Evolutionary conservation across 2,329 filamentous ascomycete genomes (phyloP).

Genomic region (Phaeosphaeriaceae sp.): DNA sequence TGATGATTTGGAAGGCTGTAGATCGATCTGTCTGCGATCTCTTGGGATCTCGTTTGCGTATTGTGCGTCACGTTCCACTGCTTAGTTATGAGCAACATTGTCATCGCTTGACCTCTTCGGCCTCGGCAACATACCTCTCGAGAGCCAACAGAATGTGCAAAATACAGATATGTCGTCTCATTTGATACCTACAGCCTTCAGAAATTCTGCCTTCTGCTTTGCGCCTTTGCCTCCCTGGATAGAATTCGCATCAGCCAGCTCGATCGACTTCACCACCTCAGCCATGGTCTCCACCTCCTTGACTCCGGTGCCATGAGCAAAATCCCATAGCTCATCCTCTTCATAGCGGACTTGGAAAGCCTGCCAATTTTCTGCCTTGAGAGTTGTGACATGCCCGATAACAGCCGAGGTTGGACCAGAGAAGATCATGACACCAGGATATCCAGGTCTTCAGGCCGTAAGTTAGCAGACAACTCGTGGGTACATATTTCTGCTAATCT

Average conservation of each 20-base stretch:
- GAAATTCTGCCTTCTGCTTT: constrained; percentile 42
- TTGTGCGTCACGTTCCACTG: too few relatives aligned
- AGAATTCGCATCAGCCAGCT: constrained; percentile 14
- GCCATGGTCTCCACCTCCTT: constrained; percentile 55
- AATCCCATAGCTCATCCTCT: constrained; percentile 47
- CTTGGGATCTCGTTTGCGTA: too few relatives aligned
- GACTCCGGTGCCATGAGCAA: constrained; percentile 50
- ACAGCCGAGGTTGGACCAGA: constrained; percentile 49
- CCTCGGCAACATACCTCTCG: too few relatives aligned
- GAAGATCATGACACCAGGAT: constrained; percentile 56
- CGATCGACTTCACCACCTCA: constrained; percentile 51
- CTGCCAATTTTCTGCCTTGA: constrained; percentile 56
- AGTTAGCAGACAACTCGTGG: neutral
- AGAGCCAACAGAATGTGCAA: neutral
- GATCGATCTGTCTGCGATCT: neutral
- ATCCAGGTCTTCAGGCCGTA: constrained; percentile 43
- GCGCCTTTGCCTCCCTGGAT: constrained; percentile 9
- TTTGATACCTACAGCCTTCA: constrained; percentile 47
- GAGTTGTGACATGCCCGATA: constrained; percentile 50
- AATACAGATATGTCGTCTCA: constrained; percentile 12
- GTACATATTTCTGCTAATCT: neutral
- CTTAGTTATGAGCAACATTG: neutral
- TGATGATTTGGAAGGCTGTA: constrained; percentile 3
- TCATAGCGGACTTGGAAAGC: constrained; percentile 57
- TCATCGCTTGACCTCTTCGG: neutral